Conservation (phyloP, 768 basidiomycete genomes). For the Pleurotus citrinopileatus region DNA sequence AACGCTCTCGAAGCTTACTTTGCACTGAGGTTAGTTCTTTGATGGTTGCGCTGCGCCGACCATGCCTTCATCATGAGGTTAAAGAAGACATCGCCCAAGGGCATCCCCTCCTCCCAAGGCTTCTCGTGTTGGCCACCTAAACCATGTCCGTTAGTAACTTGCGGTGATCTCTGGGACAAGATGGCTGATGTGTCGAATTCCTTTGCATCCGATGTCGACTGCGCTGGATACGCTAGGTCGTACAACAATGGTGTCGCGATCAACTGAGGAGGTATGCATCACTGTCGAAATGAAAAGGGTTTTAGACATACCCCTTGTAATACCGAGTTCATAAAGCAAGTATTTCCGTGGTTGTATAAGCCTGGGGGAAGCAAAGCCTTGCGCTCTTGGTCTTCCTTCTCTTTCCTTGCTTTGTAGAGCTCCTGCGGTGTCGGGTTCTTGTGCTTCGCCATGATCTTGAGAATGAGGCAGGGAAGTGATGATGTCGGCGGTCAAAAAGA, state of each 20-base stretch:
- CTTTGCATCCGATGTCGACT: constrained; percentile 42
- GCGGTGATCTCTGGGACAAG: constrained; percentile 53
- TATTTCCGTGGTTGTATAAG: constrained; percentile 79
- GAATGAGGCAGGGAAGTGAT: not conserved
- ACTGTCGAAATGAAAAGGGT: constrained; percentile 4
- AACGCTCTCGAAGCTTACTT: constrained; percentile 43
- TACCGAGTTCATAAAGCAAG: constrained; percentile 96
- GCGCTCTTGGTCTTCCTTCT: constrained; percentile 61
- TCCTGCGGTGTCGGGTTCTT: constrained; percentile 64
- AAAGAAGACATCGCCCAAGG: constrained; percentile 69
- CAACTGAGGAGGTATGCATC: constrained; percentile 39
- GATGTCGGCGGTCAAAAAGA: not conserved
- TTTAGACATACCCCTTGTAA: constrained; percentile 72
- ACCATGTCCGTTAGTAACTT: constrained; percentile 65
- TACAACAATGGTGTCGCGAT: constrained; percentile 63
- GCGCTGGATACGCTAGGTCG: constrained; percentile 53
- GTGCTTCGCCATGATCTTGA: constrained; percentile 43
- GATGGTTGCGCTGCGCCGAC: constrained; percentile 51
- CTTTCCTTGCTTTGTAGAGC: constrained; percentile 52
- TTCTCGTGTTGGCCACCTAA: constrained; percentile 49
- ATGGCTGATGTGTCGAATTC: constrained; percentile 33
- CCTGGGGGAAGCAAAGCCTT: constrained; percentile 68
- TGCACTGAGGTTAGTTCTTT: constrained; percentile 58
- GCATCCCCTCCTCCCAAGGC: constrained; percentile 57
- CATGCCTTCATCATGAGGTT: constrained; percentile 60